A percentile compares a stretch with the other conserved stretches of the same genome.
phyloP scores from a whole-genome alignment of 805 yeast genomes.

The Candida parachauliodes region DNA sequence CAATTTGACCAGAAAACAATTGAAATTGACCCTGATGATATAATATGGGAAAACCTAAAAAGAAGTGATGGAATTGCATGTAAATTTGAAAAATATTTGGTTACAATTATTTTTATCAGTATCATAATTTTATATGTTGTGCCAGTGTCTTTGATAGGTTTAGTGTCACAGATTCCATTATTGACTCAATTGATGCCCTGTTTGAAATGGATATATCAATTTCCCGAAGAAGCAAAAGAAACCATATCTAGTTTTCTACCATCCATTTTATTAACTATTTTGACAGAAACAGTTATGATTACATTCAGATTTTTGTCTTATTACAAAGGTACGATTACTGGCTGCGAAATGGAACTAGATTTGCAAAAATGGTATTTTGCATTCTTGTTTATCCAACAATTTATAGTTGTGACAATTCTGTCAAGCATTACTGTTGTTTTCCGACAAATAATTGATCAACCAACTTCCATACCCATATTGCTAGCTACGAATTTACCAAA shows the following conservation, averaged over 20 bases:
- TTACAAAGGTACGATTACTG: constrained; percentile 58
- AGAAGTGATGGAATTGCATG: constrained; percentile 32
- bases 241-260: constrained; percentile 64
- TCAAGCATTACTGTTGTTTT: constrained; percentile 68
- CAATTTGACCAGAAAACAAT: constrained; percentile 41
- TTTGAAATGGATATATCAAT: constrained; percentile 48
- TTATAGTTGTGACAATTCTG: constrained; percentile 79
- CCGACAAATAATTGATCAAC: constrained; percentile 61
- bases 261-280: constrained; percentile 56
- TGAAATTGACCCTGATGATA: constrained; percentile 62
- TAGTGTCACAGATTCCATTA: constrained; percentile 70
- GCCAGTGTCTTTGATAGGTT: constrained; percentile 78
- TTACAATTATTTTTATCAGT: constrained; percentile 43
- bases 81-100: constrained; percentile 38
- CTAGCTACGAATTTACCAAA: constrained; percentile 79
- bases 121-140: constrained; percentile 65
- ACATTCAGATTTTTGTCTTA: constrained; percentile 53
- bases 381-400: constrained; percentile 77
- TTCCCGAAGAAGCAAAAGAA: constrained; percentile 53
- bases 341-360: constrained; percentile 62
- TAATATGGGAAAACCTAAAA: constrained; percentile 66
- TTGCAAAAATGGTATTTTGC: constrained; percentile 75
- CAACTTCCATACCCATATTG: constrained; percentile 66
- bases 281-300: constrained; percentile 61
- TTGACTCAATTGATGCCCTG: constrained; percentile 60